phyloP scores from a whole-genome alignment of 2,329 filamentous ascomycete genomes.

The Fusarium verrucosum region DNA sequence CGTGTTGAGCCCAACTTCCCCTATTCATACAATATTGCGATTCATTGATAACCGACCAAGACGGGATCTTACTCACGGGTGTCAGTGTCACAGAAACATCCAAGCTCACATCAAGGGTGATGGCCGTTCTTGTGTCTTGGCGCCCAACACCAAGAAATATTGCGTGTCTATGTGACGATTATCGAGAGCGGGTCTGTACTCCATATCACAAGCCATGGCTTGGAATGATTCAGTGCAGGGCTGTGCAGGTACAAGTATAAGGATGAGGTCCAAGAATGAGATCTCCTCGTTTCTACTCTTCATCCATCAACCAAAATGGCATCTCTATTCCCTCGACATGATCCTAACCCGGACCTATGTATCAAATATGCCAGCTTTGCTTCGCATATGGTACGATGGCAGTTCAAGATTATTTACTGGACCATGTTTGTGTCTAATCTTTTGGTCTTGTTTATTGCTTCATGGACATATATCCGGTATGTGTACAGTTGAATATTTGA shows the following conservation, averaged over 20 bases:
- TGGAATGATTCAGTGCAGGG: slow-evolving; percentile 10
- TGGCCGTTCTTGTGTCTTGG: slow-evolving; percentile 38
- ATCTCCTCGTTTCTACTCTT: too few relatives aligned
- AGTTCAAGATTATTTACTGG: slow-evolving; percentile 61
- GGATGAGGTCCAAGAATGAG: too few relatives aligned
- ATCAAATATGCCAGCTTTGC: slow-evolving; percentile 57
- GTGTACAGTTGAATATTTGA: slow-evolving; percentile 25
- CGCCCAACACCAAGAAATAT: slow-evolving; percentile 35
- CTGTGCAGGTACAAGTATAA: slow-evolving; percentile 25
- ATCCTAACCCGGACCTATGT: slow-evolving; percentile 46
- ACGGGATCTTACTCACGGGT: slow-evolving; percentile 1
- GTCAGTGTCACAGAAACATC: neutral
- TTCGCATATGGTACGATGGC: slow-evolving; percentile 51
- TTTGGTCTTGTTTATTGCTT: slow-evolving; percentile 55
- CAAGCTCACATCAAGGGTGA: slow-evolving; percentile 37
- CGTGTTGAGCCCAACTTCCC: slow-evolving; percentile 25
- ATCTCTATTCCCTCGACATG: slow-evolving; percentile 34
- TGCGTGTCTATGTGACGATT: slow-evolving; percentile 39
- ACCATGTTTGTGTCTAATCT: slow-evolving; percentile 56
- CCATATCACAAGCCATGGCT: slow-evolving; percentile 10
- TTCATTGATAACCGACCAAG: slow-evolving; percentile 1
- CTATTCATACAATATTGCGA: slow-evolving; percentile 18
- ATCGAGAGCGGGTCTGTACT: slow-evolving; percentile 31
- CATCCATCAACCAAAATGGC: slow-evolving; percentile 33
- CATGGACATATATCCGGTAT: slow-evolving; percentile 54